Percentiles rank a stretch among this genome's conserved stretches.
Conservation (phyloP, 176 grass and related monocot genomes). For the Bolboschoenus planiculmis region DNA sequence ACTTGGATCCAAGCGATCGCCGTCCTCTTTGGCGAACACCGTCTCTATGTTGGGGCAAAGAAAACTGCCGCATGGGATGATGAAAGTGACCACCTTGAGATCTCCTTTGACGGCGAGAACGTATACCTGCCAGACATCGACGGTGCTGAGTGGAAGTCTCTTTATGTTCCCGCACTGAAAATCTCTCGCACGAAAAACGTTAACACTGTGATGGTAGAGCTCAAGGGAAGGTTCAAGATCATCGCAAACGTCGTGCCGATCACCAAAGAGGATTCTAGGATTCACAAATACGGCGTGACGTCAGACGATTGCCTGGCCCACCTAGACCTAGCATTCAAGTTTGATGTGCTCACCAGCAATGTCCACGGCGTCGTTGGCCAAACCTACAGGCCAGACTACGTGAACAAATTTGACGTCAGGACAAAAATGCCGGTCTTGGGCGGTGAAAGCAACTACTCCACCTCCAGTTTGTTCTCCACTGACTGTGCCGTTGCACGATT, state of each 20-base stretch:
- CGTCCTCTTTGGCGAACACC: conserved; percentile 19
- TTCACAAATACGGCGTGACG: conserved; percentile 13
- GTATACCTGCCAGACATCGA: background rate
- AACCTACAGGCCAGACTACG: conserved; percentile 10
- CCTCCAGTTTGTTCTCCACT: background rate
- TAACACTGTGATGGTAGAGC: background rate
- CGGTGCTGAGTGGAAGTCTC: conserved; percentile 7
- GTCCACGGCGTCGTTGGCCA: conserved; percentile 14
- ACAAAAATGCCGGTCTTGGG: conserved; percentile 8
- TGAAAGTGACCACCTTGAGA: background rate
- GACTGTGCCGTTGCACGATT: conserved; percentile 12
- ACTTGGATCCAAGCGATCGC: conserved; percentile 16
- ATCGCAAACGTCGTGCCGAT: conserved; percentile 12
- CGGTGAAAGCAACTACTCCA: conserved; percentile 1
- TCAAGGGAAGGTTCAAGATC: conserved; percentile 11
- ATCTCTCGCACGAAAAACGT: background rate
- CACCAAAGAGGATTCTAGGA: conserved; percentile 15
- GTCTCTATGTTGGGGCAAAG: conserved; percentile 11
- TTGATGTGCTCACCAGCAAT: background rate
- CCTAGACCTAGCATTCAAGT: conserved; percentile 13
- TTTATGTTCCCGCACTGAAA: background rate
- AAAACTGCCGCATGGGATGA: conserved; percentile 7
- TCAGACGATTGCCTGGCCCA: conserved; percentile 6
- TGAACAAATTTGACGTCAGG: background rate
- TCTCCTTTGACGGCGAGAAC: background rate